Evolutionary conservation across 495 filamentous ascomycete genomes (phyloP).

Genomic region (Mytilinidion resinicola): DNA sequence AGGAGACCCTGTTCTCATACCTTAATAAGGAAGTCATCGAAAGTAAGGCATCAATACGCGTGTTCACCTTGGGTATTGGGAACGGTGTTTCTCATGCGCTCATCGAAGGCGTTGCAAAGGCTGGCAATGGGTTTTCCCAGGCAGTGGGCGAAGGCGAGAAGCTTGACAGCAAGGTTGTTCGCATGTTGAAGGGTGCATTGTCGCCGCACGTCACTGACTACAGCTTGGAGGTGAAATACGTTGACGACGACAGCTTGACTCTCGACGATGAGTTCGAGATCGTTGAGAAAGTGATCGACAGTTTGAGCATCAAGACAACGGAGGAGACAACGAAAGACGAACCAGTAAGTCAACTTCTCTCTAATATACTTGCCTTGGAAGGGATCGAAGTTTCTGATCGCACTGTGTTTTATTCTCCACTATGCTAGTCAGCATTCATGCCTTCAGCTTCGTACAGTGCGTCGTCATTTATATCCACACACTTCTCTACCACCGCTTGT

Average conservation of each 20-base stretch:
- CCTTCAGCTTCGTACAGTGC: too few relatives aligned
- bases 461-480: too few relatives aligned
- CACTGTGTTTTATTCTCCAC: too few relatives aligned
- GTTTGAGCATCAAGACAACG: constrained; percentile 30
- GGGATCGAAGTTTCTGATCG: too few relatives aligned
- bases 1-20: constrained; percentile 49
- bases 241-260: constrained; percentile 25
- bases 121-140: constrained; percentile 63
- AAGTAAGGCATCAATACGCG: constrained; percentile 47
- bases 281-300: constrained; percentile 48
- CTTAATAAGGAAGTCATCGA: constrained; percentile 45
- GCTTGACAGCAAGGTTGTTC: constrained; percentile 57
- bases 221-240: constrained; percentile 54
- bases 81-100: constrained; percentile 53
- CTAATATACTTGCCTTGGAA: background rate
- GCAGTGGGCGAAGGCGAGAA: constrained; percentile 51
- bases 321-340: constrained; percentile 8
- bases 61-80: constrained; percentile 65
- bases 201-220: constrained; percentile 56
- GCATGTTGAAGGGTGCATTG: constrained; percentile 65
- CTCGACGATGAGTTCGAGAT: constrained; percentile 50
- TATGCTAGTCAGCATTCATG: too few relatives aligned
- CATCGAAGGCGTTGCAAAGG: constrained; percentile 60
- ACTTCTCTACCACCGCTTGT: too few relatives aligned
- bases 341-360: constrained; percentile 1